Base-by-base conservation (phyloP, 163 green algal species). In the Picocystis sp. region DNA sequence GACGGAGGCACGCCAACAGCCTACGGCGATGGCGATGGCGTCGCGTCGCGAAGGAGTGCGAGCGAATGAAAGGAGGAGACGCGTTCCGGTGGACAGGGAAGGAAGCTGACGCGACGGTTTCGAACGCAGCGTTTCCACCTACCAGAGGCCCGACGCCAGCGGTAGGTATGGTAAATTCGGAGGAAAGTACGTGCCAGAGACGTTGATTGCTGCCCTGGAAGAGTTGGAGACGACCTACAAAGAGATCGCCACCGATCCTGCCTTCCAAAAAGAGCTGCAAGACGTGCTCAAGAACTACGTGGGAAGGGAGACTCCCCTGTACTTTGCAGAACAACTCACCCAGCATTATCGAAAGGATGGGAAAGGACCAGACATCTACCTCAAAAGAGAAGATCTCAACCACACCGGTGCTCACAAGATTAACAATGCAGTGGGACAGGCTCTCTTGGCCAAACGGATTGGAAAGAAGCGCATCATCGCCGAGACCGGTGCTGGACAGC, bases 321-420 rank as follows among this genome's bases (percentile, higher is more conserved):
- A 98, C 69, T 87, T 86, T 55, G 89, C 89, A 1, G 86, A 94
- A 61, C 75, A 86, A 9, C 72, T 98, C 3, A 90, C 82, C 10
- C 71, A 92, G 61, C 71, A 83, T 61, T 94, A 87, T 69, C 66
- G 57, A 14, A 75, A 75, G 79, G 82, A 94, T 59, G 86, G 87
- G 45, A 76, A 58, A 51, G 66, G 79, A 25, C 73, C 83, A 22
- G 67, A 92, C 44, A 93, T 98, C 51, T 98, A 93, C 71, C 75
- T 98, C 2, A 98, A 98, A 73, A 71, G 90, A 1, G 90, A 98
- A 74, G 90, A 98, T 62, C 71, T 98, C 13, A 98, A 98, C 69
- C 90, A 98, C 77, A 98, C 90, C 0, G 90, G 51, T 22, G 90
- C 90, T 2, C 90, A 98, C 71, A 98, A 98, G 73, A 98, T 98